phyloP scores from a whole-genome alignment of 179 eudicot genomes.

The Silene coronaria region DNA sequence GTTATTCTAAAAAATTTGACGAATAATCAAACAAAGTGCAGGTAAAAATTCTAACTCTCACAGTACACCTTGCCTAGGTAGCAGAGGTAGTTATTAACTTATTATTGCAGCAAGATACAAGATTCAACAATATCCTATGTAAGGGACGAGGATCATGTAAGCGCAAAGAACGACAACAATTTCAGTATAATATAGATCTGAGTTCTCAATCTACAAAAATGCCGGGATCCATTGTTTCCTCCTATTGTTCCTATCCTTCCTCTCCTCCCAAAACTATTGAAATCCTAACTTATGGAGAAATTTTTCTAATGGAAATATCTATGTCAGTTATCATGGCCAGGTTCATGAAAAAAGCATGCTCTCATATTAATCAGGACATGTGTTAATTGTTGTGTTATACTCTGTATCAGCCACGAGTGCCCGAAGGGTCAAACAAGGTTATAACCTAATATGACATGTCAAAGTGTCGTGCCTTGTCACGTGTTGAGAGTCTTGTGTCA shows the following conservation, averaged over 20 bases:
- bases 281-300: not conserved
- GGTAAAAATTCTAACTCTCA: not conserved
- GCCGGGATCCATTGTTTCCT: not conserved
- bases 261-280: not conserved
- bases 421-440: too few relatives aligned
- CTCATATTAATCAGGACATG: too few relatives aligned
- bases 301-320: not conserved
- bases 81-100: not conserved
- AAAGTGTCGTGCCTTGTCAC: not conserved
- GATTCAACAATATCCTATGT: not conserved
- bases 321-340: too few relatives aligned
- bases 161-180: not conserved
- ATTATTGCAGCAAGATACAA: not conserved
- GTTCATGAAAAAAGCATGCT: too few relatives aligned
- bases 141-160: not conserved
- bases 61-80: not conserved
- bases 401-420: too few relatives aligned
- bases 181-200: not conserved
- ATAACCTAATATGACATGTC: not conserved
- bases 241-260: not conserved
- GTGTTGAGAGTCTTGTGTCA: not conserved
- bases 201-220: not conserved
- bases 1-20: constrained; percentile 12
- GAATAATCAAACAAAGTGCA: not conserved
- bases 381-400: too few relatives aligned